Conservation (phyloP, 257 asterid genomes). For the Penstemon eatonii region DNA sequence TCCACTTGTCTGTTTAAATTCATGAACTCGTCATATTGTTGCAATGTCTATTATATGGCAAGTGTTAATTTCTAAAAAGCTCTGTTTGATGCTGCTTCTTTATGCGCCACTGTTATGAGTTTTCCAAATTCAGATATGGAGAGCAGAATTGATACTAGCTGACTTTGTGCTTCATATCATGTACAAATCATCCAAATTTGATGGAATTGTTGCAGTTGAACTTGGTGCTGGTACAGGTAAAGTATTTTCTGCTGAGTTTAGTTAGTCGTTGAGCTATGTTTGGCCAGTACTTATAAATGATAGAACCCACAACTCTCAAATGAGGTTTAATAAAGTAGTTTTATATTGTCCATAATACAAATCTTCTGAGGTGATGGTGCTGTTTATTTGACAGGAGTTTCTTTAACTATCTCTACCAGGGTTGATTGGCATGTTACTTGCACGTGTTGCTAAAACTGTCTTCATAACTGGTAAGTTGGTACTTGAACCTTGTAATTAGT, state of each 20-base stretch:
- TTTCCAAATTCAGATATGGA: constrained; percentile 66
- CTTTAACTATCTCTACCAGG: constrained; percentile 51
- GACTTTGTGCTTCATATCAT: constrained; percentile 81
- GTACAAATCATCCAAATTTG: constrained; percentile 53
- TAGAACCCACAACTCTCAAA: constrained; percentile 1
- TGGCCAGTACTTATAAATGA: constrained; percentile 17
- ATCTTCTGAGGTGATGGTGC: constrained; percentile 4
- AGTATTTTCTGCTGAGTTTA: constrained; percentile 28
- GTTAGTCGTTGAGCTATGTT: constrained; percentile 19
- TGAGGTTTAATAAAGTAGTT: constrained; percentile 2
- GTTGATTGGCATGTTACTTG: constrained; percentile 86
- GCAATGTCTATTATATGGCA: constrained; percentile 6
- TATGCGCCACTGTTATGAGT: constrained; percentile 2
- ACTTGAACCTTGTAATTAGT: constrained; percentile 6
- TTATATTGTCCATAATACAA: constrained; percentile 13
- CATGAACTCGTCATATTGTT: constrained; percentile 2
- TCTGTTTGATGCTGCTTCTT: constrained; percentile 7
- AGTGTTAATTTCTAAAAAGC: background rate
- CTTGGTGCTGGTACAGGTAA: constrained; percentile 98
- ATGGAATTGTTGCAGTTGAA: constrained; percentile 69
- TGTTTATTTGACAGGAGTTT: constrained; percentile 29
- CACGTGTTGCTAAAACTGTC: constrained; percentile 77
- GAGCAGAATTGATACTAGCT: constrained; percentile 84
- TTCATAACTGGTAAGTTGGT: constrained; percentile 70
- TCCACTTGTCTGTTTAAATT: constrained; percentile 1